Base-by-base conservation (phyloP, 164 flowering plant genomes). In the Vitis amurensis region DNA sequence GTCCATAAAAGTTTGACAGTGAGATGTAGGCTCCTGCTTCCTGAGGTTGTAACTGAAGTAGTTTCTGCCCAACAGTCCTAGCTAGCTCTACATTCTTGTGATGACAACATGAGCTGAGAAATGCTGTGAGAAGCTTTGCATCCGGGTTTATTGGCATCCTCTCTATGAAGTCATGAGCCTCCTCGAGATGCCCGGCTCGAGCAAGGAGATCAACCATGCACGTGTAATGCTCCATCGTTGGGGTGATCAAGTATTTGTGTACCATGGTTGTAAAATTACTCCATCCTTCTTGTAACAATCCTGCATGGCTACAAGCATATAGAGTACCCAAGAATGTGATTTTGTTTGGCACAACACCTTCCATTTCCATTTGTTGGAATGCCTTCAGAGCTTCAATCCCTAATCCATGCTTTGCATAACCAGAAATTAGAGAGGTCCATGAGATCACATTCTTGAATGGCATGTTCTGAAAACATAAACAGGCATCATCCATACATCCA, bases 281-380 rank as follows among this genome's bases (percentile, higher is more conserved):
- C 78, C 78, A 67, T 23, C 84, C 84, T 74, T 78, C 69, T 60
- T 73, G 70, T 2, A 82, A 77, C 17, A 85, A 56, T 53, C 88
- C 84, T 16, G 84, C 73, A 74, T 85, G 88, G 56, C 81, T 79
- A 59, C 88, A 85, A 16, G 88, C 86, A 72, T 63, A 76, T 2
- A 85, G 57, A 16, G 70, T 69, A 30, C 82, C 84, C 58, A 85
- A 60, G 70, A 82, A 85, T 9, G 86, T 82, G 63, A 82, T 61
- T 14, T 64, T 67, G 74, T 85, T 80, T 19, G 88, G 86, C 3
- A 56, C 51, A 47, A 80, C n/a, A 3, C 84, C 78, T 64, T 68
- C 74, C 64, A 15, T 69, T 59, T 73, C 79, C 84, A 85, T 85
- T 47, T 67, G 72, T 37, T 74, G 64, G 73, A 82, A 80, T 50